Evolutionary conservation across 1,139 yeast genomes (phyloP).

Genomic region (Debaryomycetaceae sp.): DNA sequence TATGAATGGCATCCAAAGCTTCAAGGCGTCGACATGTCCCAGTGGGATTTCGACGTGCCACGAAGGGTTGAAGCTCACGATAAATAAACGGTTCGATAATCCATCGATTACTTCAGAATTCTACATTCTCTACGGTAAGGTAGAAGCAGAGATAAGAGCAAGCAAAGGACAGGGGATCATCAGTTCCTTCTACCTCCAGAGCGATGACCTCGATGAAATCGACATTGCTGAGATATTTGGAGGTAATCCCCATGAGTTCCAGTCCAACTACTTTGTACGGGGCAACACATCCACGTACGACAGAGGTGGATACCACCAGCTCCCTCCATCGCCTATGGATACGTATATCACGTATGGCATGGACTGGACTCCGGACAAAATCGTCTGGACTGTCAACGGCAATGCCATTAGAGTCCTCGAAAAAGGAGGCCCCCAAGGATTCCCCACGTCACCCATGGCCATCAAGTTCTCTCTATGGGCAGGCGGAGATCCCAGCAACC

Average conservation of each 20-base stretch:
- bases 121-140: constrained; percentile 40
- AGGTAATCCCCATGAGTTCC: constrained; percentile 29
- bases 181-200: constrained; percentile 42
- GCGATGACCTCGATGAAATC: constrained; percentile 47
- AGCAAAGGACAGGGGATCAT: constrained; percentile 42
- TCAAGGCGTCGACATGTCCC: constrained; percentile 6
- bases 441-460: constrained; percentile 37
- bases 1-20: constrained; percentile 5
- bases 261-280: constrained; percentile 43
- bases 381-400: constrained; percentile 34
- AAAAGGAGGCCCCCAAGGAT: constrained; percentile 23
- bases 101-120: constrained; percentile 36
- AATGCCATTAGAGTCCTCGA: constrained; percentile 21
- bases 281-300: constrained; percentile 43
- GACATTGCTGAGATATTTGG: constrained; percentile 47
- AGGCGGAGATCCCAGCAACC: constrained; percentile 36
- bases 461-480: constrained; percentile 42
- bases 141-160: constrained; percentile 37
- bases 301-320: constrained; percentile 35
- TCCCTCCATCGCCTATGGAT: constrained; percentile 17
- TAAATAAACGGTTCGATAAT: constrained; percentile 31
- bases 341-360: constrained; percentile 28
- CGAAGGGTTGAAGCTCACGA: constrained; percentile 16
- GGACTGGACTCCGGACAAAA: constrained; percentile 35
- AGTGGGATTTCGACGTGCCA: constrained; percentile 5